Percentiles rank a stretch among this genome's conserved stretches.
These are phyloP conservation scores for Golubevia pallescens DNA, from an alignment of 1,284 basidiomycete genomes.

Conservation along the genomic window DNA sequence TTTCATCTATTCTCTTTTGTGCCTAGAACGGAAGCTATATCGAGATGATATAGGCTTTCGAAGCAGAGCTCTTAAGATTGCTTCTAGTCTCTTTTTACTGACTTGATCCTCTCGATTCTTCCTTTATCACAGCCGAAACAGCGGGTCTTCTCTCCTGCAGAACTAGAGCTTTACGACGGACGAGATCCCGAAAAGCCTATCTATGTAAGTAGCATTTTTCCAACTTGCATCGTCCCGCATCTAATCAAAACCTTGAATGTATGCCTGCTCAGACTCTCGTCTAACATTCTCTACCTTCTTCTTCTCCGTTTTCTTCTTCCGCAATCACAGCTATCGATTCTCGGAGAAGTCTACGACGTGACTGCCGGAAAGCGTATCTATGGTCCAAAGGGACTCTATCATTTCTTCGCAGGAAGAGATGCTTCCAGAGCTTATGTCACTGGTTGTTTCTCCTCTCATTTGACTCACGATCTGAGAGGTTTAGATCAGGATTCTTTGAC, in stretches of 20 bases:
- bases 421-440: constrained; percentile 59
- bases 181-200: constrained; percentile 74
- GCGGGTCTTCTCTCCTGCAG: constrained; percentile 75
- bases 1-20: too few relatives aligned
- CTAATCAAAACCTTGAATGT: constrained; percentile 10
- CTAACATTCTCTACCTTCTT: constrained; percentile 13
- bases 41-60: too few relatives aligned
- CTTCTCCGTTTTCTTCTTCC: background rate
- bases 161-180: constrained; percentile 79
- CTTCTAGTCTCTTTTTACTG: too few relatives aligned
- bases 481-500: constrained; percentile 31
- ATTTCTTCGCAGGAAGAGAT: constrained; percentile 55
- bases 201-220: constrained; percentile 72
- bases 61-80: too few relatives aligned
- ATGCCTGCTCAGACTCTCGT: background rate
- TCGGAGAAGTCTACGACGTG: constrained; percentile 92
- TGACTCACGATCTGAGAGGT: constrained; percentile 58
- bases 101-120: too few relatives aligned
- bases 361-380: constrained; percentile 78
- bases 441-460: constrained; percentile 56
- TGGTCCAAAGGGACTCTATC: constrained; percentile 67
- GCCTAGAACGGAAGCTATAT: too few relatives aligned
- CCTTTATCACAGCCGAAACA: constrained; percentile 72
- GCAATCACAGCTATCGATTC: constrained; percentile 67
- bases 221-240: background rate